Conservation (phyloP, 768 basidiomycete genomes). For the Mycena crocata region DNA sequence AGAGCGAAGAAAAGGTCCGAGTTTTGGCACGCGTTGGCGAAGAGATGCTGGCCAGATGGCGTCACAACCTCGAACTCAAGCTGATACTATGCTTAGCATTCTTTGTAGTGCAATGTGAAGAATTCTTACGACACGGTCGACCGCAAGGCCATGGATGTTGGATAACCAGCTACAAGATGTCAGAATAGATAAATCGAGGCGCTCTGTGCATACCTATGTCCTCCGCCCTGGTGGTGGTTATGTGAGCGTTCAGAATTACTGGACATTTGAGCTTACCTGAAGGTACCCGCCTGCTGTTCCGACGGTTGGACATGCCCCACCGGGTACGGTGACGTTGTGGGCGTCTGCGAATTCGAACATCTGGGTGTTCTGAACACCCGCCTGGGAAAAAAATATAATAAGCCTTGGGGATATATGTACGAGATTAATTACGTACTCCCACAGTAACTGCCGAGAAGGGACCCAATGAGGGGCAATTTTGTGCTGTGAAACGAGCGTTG, state of each 20-base stretch:
- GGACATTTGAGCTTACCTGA: neutral
- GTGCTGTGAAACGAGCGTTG: neutral
- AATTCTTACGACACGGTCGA: conserved; percentile 1
- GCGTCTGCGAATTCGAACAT: conserved; percentile 38
- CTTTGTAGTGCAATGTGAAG: neutral
- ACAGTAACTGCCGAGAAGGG: neutral
- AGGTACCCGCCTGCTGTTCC: conserved; percentile 27
- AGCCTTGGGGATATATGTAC: neutral
- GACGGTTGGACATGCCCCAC: conserved; percentile 30
- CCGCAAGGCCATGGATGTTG: neutral
- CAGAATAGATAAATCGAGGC: neutral
- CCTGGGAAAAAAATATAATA: neutral
- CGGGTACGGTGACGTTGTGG: conserved; percentile 38
- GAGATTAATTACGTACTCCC: neutral
- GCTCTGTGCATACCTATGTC: conserved; percentile 1
- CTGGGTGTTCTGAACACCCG: conserved; percentile 32
- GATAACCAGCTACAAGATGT: neutral
- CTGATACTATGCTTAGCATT: neutral
- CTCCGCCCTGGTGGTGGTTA: neutral
- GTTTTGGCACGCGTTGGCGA: conserved; percentile 48
- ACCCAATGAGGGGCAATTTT: neutral
- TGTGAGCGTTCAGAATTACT: neutral
- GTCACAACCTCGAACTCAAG: conserved; percentile 51
- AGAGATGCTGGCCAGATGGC: conserved; percentile 46
- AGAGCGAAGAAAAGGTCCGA: conserved; percentile 53